Base-by-base conservation (phyloP, 345 rosid species). In the Eucalyptus regnans region DNA sequence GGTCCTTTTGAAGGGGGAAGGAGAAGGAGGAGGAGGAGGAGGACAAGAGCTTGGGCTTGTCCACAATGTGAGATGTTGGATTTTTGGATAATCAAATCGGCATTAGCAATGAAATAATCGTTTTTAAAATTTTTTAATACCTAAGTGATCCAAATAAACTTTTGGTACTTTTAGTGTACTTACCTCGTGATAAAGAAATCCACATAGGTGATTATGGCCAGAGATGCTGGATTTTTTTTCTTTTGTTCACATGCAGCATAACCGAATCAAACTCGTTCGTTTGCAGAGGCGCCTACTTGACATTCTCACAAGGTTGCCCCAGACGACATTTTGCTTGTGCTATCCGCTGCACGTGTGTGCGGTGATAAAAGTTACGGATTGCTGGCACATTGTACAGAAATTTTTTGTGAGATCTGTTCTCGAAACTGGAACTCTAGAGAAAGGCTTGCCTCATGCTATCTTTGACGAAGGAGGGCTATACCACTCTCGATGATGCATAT, bases 401-500 rank as follows among this genome's bases (percentile, higher is more conserved):
- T 89, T 68, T 68, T 43, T 93, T n/a, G 95, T 91, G 79, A 94
- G 94, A 90, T 97, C 98, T 27, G 91, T 95, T 89, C 89, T 93
- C 8, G 98, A 94, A 90, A 33, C 88, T 8, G 87, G 92, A 31
- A 94, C 93, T 81, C 94, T 96, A 66, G 98, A 94, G 7, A 95
- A 94, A 91, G 92, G 95, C 87, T 90, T 96, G 88, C 96, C 96
- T 3, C 94, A 86, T 5, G 88, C 93, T 88, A 91, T 90, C 49
- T 93, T 91, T 95, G 31, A 90, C 94, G 87, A 91, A 91, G 83
- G 99, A 97, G 86, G 95, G 92, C 33, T 94, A 94, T 66, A 93
- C 95, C 50, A 94, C 90, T 87, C 92, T 97, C 48, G 99, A 97
- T 86, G 95, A 94, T 80, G 93, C 98, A 1, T 89, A 89, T 89